Percentiles rank a stretch among this genome's conserved stretches.
phyloP scores from a whole-genome alignment of 306 rosid genomes.

The Lathyrus aphaca region DNA sequence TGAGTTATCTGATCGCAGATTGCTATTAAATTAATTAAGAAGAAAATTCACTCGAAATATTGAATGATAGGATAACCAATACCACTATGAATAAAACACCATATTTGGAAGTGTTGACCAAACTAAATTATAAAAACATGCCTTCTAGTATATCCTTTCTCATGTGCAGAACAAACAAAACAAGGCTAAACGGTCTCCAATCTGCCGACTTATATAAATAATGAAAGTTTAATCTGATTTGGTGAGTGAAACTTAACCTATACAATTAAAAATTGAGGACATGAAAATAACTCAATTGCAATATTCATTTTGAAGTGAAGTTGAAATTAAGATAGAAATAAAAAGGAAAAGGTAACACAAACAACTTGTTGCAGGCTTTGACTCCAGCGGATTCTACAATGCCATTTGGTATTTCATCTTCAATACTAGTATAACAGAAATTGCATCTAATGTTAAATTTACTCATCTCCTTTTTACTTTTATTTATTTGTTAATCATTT shows the following conservation, averaged over 20 bases:
- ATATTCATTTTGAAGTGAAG: background rate
- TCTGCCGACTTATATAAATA: background rate
- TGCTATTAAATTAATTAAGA: too few relatives aligned
- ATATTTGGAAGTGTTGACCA: too few relatives aligned
- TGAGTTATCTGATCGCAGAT: too few relatives aligned
- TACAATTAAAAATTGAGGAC: background rate
- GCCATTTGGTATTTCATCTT: slow-evolving; percentile 20
- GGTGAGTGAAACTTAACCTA: background rate
- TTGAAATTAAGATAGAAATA: background rate
- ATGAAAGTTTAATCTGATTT: background rate
- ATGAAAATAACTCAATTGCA: background rate
- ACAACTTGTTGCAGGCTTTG: slow-evolving; percentile 14
- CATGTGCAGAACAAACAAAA: too few relatives aligned
- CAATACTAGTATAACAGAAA: background rate
- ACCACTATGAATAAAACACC: too few relatives aligned
- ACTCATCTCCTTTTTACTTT: too few relatives aligned
- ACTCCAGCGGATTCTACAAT: slow-evolving; percentile 21
- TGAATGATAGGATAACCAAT: too few relatives aligned
- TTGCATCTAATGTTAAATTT: background rate
- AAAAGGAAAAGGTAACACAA: background rate
- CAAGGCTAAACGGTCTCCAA: too few relatives aligned
- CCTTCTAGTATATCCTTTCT: too few relatives aligned
- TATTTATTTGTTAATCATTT: too few relatives aligned
- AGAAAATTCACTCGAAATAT: too few relatives aligned
- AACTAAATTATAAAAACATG: too few relatives aligned